Percentiles rank a stretch among this genome's conserved stretches.
Conservation (phyloP, 2,329 filamentous ascomycete species). For the Fusarium pininemorale region DNA sequence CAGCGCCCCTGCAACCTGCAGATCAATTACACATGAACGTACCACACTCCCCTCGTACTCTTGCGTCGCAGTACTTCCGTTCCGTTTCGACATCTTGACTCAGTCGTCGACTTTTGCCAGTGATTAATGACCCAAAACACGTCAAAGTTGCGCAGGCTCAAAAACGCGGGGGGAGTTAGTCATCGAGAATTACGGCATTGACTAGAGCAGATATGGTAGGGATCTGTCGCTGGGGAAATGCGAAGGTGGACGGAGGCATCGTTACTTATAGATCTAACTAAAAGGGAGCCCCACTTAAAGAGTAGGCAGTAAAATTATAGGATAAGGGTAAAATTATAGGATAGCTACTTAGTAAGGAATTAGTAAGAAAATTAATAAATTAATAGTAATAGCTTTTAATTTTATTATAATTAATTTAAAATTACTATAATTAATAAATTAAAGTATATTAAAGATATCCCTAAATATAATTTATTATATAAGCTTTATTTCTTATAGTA, state of each 20-base stretch:
- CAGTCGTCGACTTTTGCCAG: not conserved
- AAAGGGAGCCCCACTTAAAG: too few species aligned
- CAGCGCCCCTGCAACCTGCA: not conserved
- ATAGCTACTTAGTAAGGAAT: too few species aligned
- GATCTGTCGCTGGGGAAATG: not conserved
- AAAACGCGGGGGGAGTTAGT: conserved; percentile 20
- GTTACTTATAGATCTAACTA: too few species aligned
- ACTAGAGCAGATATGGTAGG: not conserved
- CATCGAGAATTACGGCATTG: not conserved
- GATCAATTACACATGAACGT: fast-evolving
- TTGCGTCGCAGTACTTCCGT: not conserved
- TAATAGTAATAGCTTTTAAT: too few species aligned
- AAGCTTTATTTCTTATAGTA: too few species aligned
- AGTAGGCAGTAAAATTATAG: too few species aligned
- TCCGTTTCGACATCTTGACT: conserved; percentile 12
- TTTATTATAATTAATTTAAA: too few species aligned
- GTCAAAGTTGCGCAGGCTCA: not conserved
- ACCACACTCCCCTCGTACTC: conserved; percentile 4
- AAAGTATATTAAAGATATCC: too few species aligned
- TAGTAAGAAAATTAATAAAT: too few species aligned
- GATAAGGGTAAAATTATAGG: too few species aligned
- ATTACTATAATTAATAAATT: too few species aligned
- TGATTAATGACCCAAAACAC: not conserved
- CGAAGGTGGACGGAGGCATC: not conserved
- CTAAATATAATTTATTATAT: too few species aligned